Percentiles rank a stretch among this genome's conserved stretches.
Conservation (phyloP, 2,329 filamentous ascomycete genomes). For the Nemania abortiva region DNA sequence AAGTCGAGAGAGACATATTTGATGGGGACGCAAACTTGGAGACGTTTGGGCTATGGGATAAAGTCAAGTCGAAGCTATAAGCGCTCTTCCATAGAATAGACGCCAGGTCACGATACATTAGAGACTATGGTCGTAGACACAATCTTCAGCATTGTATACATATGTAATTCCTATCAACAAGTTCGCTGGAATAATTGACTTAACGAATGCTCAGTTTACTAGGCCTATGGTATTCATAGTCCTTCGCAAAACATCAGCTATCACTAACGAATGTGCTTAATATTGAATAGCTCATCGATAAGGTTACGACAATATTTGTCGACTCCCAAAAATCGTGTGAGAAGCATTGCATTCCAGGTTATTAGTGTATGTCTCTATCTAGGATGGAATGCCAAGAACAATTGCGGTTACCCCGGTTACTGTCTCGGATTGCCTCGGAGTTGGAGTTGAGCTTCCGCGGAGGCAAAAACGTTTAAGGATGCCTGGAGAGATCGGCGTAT, state of each 20-base stretch:
- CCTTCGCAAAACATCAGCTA: too few relatives aligned
- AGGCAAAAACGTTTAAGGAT: not conserved
- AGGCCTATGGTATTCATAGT: too few relatives aligned
- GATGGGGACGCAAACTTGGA: constrained; percentile 80
- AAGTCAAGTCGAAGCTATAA: constrained; percentile 64
- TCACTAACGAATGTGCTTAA: too few relatives aligned
- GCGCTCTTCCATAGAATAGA: constrained; percentile 3
- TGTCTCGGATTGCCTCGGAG: not conserved
- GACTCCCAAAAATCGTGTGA: too few relatives aligned
- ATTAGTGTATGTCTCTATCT: not conserved
- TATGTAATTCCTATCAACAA: not conserved
- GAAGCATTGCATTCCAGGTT: too few relatives aligned
- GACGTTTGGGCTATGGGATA: constrained; percentile 61
- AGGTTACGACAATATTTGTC: too few relatives aligned
- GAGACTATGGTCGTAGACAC: not conserved
- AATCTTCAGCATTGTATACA: not conserved
- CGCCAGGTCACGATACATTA: not conserved
- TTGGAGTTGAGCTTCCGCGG: constrained; percentile 4
- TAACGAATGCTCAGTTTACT: too few relatives aligned
- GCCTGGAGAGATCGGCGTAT: too few relatives aligned
- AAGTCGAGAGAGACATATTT: constrained; percentile 87
- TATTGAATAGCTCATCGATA: too few relatives aligned
- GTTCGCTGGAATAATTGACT: not conserved
- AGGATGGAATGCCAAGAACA: not conserved
- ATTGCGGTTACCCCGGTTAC: constrained; percentile 10